Evolutionary conservation across 345 rosid species (phyloP), one percentile per base, ranked within the genome.

Genomic region (Brassica rapa): DNA sequence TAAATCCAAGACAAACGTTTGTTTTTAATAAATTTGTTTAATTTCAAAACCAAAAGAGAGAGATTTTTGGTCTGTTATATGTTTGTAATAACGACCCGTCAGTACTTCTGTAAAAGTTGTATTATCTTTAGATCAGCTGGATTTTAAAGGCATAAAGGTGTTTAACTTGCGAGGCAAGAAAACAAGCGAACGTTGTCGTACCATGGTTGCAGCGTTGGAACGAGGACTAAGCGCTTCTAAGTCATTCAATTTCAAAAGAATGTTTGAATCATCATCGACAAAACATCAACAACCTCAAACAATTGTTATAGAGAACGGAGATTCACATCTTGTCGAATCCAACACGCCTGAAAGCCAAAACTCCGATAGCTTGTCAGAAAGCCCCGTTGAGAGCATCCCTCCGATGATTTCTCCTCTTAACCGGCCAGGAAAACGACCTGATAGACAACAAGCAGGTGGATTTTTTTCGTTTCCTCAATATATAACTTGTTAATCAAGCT

Each of bases 171-270:
- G 82, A 29, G 70, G 78, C 69, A 79, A 73, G 82, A 79, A 79
- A 79, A 67, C 74, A 35, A 73, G 78, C 46, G 82, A 79, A 68
- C 82, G 78, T 68, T 68, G 74, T 73, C 74, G 35, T 41, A 21
- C 69, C 62, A 91, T 91, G 94, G 89, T 89, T 76, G 75, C 84
- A 55, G 75, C 92, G 29, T 78, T 89, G 46, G 83, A 82, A 25
- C 87, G 82, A 8, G 87, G 83, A 29, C 63, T 21, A 11, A 89
- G 85, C 86, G 64, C 82, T 68, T 82, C 85, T 1, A 82, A 49
- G 56, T 87, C 93, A 29, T 83, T 82, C 71, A 37, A 68, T 24
- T 14, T 79, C 66, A 77, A 70, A 56, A 81, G 67, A 66, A 83
- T 86, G 85, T 77, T 73, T 5, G 90, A 88, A 1, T 74, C 77